phyloP scores from a whole-genome alignment of 2,329 filamentous ascomycete species.

The Fusarium sp. region DNA sequence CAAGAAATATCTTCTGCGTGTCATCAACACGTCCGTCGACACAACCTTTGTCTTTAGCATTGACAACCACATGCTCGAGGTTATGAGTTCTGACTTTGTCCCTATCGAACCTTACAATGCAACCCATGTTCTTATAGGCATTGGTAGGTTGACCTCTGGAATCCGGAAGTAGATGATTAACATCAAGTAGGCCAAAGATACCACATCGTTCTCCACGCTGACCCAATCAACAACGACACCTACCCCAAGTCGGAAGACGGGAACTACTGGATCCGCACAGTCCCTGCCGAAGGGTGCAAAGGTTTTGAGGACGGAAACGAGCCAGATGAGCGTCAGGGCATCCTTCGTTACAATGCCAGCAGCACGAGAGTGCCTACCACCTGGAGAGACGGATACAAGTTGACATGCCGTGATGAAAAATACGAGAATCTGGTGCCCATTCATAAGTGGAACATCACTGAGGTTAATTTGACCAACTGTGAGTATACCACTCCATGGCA shows the following conservation, averaged over 20 bases:
- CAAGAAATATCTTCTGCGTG: conserved; percentile 6
- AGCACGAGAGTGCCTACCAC: conserved; percentile 12
- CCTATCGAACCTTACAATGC: conserved; percentile 3
- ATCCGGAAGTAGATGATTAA: neutral
- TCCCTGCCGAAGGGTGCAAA: conserved; percentile 12
- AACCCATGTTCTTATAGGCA: neutral
- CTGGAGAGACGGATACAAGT: neutral
- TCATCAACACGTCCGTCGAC: conserved; percentile 15
- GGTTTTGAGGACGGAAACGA: conserved; percentile 15
- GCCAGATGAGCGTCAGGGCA: conserved; percentile 15
- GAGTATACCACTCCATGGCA: neutral
- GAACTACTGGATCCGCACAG: conserved; percentile 13
- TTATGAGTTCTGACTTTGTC: conserved; percentile 14
- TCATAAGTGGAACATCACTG: neutral
- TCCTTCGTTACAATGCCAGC: conserved; percentile 8
- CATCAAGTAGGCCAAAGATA: neutral
- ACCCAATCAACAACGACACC: neutral
- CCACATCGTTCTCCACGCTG: neutral
- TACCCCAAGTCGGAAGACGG: neutral
- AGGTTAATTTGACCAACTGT: neutral
- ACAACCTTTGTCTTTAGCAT: conserved; percentile 11
- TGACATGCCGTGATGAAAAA: neutral
- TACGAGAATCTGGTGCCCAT: neutral
- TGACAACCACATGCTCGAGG: conserved; percentile 6
- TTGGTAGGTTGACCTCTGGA: neutral